Evolutionary conservation across 1,284 basidiomycete genomes (phyloP), one percentile per base, ranked within the genome.

Genomic region (Malassezia brasiliensis): DNA sequence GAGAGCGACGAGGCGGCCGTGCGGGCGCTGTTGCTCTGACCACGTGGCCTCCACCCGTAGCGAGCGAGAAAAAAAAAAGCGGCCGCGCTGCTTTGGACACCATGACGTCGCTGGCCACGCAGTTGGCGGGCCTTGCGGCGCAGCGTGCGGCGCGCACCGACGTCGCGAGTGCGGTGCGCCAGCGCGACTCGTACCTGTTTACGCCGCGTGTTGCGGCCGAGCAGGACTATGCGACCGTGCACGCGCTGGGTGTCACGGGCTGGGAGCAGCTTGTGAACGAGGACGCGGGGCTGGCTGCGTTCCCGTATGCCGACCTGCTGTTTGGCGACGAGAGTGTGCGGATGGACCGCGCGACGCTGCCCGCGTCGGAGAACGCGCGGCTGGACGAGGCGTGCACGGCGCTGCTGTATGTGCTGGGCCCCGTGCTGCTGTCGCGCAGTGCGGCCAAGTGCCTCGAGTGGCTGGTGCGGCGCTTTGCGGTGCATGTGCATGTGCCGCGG

Each of bases 361-460:
- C 82, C 2, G 72, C 78, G 38, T 83, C 87, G 30, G 81, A 82
- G 57, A 85, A 83, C 57, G 78, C 78, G 4, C 76, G 81, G 51
- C 77, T 93, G 57, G 80, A 88, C 70, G 71, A 60, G 8, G 77
- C 78, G 2, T 79, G 96, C 50, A 78, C 80, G 41, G 78, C 78
- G 8, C 87, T 89, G 64, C 73, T 96, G 34, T 76, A 81, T 37
- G 75, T 85, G 32, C 77, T 98, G 2, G 87, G 88, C 1, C 84
- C 83, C 15, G 87, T 86, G 78, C 76, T 98, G 35, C 80, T 90
- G 74, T 85, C 90, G 52, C 80, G 83, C 52, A 86, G 88, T 1
- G 82, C 88, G 0, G 85, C 85, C 37, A 90, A 87, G 75, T 83
- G 88, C n/a, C 72, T 99, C 32, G 93, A 99, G 74, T 99, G 93